Base-by-base conservation (phyloP, 768 basidiomycete genomes). In the Tulasnella sp. region DNA sequence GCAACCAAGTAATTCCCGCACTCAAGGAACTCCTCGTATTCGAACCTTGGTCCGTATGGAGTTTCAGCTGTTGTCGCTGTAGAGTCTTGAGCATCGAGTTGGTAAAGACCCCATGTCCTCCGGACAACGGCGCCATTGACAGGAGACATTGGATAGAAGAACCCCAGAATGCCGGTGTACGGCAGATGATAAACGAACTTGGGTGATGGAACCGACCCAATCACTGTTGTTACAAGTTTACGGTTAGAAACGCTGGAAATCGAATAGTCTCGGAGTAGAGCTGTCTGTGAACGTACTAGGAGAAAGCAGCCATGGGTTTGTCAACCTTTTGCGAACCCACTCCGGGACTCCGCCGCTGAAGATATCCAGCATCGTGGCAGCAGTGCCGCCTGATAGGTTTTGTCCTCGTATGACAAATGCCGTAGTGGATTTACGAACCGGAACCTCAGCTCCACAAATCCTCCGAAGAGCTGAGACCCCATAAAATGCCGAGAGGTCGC, bases 1-100 rank as follows among this genome's bases (percentile, higher is more conserved):
- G 79, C 78, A 0, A 37, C 38, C 71, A 82, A 31, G 1, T 77
- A 7, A 69, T 74, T 39, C 75, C 49, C 6, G 75, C 67, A n/a
- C 75, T 75, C 79, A 81, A 67, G 76, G 91, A 58, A 91, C 82
- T 96, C 94, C 71, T 90, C 89, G 81, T 96, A 97, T 67, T 84
- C 84, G 85, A 97, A 94, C 2, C 86, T 80, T 0, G 88, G 84
- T 6, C 93, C 96, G 80, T 96, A 96, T 17, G 82, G 71, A 1
- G 12, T n/a, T n/a, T 29, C 54, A 3, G 54, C 22, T 81, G 76
- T 40, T 74, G 78, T 54, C 75, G 76, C 79, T 74, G 77, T 78
- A 72, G 72, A 68, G 15, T 78, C 69, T 40, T 74, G 78, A 78
- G 67, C 71, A 71, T 79, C 36, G 11, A 67, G 74, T 37, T 74